Base-by-base conservation (phyloP, 495 filamentous ascomycete genomes). In the Penicillium cataractarum region DNA sequence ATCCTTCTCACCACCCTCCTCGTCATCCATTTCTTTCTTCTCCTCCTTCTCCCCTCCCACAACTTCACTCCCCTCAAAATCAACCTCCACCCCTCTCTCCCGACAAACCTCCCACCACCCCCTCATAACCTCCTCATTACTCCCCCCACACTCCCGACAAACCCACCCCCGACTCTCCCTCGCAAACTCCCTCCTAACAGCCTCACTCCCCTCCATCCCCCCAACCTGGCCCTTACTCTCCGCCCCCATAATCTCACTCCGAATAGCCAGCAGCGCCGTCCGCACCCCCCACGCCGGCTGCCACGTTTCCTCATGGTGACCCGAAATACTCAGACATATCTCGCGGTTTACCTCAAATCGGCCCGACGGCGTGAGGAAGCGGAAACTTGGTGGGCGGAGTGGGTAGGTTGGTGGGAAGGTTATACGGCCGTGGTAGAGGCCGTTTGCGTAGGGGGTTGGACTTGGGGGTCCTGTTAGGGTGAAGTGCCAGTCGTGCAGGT, bases 401-500 rank as follows among this genome's bases (percentile, higher is more conserved):
- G 95, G 95, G 78, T 99, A 99, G 7, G 87, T 81, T 0, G 92
- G 83, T 7, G 95, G 95, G 19, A 99, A 87, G 39, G 92, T 83
- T 73, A 99, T 99, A 68, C 94, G 92, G 48, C 95, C 95, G 78
- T 99, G 95, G 82, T 99, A 99, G 68, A 96, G 83, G 24, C 95
- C 95, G 9, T 71, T 66, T 21, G 86, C 82, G 82, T 94, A 99
- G 32, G 90, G 83, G n/a, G 86, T 84, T 22, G 91, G 90, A 10
- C 83, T 79, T 0, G 95, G 95, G 0, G 95, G 95, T 1, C 95
- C 95, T 52, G 87, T 86, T n/a, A 99, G 79, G 0, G 95, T 99
- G 84, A 99, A 99, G 84, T 99, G 95, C 95, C 95, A 99, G 80
- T 97, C 94, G 81, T 97, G 96, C 62, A 99, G 90, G 79, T 97